Evolutionary conservation across 2,329 filamentous ascomycete species (phyloP).

Genomic region (Botrytis hyacinthi): DNA sequence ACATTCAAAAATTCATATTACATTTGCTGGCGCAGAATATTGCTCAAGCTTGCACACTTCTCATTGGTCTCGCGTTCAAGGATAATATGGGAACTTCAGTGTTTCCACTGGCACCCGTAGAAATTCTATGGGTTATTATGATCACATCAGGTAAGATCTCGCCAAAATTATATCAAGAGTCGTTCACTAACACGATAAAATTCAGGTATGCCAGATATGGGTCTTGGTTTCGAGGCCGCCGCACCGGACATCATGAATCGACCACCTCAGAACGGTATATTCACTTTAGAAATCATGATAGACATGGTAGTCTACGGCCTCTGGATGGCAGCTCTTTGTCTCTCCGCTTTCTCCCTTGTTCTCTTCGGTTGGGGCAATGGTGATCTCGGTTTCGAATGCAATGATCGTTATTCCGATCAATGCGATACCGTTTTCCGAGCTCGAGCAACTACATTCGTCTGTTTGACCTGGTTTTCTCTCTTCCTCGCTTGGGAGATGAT

Average conservation of each 20-base stretch:
- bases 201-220: conserved; percentile 71
- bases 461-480: conserved; percentile 72
- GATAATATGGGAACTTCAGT: conserved; percentile 70
- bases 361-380: conserved; percentile 59
- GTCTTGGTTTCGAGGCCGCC: conserved; percentile 76
- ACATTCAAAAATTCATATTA: conserved; percentile 68
- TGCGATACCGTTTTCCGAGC: conserved; percentile 69
- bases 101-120: conserved; percentile 79
- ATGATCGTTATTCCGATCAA: conserved; percentile 51
- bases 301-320: conserved; percentile 79
- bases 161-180: neutral
- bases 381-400: conserved; percentile 58
- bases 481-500: conserved; percentile 80
- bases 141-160: conserved; percentile 64
- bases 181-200: neutral
- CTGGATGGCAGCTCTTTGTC: conserved; percentile 71
- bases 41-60: conserved; percentile 76
- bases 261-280: conserved; percentile 75
- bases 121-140: conserved; percentile 95
- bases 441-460: conserved; percentile 70
- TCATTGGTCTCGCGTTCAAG: conserved; percentile 80
- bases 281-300: conserved; percentile 72
- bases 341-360: conserved; percentile 61
- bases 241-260: conserved; percentile 73
- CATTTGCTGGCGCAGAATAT: conserved; percentile 71